Percentiles rank a stretch among this genome's conserved stretches.
Conservation (phyloP, 164 flowering plant genomes). For the Cinnamomum chago region DNA sequence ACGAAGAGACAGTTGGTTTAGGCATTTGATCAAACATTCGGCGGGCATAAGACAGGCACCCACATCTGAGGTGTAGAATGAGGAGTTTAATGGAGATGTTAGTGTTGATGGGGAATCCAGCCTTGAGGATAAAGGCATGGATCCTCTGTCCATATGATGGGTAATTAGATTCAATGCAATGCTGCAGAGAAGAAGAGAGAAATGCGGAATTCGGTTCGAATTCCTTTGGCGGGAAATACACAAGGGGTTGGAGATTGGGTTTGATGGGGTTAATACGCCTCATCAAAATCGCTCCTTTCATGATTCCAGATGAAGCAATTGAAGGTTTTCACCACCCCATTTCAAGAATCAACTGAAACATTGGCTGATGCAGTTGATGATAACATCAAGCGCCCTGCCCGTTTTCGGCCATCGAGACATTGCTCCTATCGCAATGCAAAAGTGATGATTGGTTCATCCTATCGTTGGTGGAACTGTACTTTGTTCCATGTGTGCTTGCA, state of each 20-base stretch:
- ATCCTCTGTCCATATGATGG: constrained; percentile 67
- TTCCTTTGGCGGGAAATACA: neutral
- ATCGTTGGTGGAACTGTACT: too few species aligned
- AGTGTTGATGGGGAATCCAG: constrained; percentile 55
- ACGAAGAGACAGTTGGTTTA: constrained; percentile 58
- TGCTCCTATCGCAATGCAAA: too few species aligned
- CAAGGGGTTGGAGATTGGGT: neutral
- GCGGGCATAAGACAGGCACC: constrained; percentile 48
- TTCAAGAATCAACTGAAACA: too few species aligned
- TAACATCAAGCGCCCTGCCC: neutral
- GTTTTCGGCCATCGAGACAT: neutral
- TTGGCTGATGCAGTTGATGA: neutral
- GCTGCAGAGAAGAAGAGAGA: constrained; percentile 56
- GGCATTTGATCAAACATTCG: constrained; percentile 68
- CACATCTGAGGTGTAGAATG: constrained; percentile 49
- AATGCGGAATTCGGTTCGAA: constrained; percentile 21
- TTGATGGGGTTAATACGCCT: neutral
- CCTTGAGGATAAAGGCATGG: constrained; percentile 62
- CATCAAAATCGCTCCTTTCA: neutral
- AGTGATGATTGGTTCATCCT: too few species aligned
- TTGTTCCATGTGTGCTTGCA: too few species aligned
- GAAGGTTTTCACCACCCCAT: neutral
- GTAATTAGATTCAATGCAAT: constrained; percentile 52
- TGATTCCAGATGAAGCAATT: neutral
- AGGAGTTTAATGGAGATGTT: constrained; percentile 75